These are phyloP conservation scores for Cladosporium austrohemisphaericum DNA, from an alignment of 2,329 filamentous ascomycete species.

Conservation along the genomic window DNA sequence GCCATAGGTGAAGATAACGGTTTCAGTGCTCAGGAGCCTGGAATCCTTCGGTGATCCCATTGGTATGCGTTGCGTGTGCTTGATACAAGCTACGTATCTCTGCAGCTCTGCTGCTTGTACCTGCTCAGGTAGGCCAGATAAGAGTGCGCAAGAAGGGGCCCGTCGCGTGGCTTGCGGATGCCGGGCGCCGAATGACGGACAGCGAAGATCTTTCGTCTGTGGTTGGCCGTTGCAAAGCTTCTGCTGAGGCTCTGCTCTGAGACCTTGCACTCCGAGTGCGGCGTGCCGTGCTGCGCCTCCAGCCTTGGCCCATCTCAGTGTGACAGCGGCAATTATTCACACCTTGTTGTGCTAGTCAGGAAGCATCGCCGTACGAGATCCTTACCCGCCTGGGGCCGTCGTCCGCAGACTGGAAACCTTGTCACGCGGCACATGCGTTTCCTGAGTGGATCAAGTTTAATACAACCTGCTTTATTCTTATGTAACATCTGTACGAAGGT, in stretches of 20 bases:
- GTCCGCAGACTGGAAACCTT: background rate
- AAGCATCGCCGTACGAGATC: background rate
- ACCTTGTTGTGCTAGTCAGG: background rate
- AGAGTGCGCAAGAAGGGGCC: background rate
- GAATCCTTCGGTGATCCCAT: background rate
- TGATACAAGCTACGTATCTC: background rate
- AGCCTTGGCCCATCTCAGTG: background rate
- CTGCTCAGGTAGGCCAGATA: constrained; percentile 7
- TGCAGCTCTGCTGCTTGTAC: background rate
- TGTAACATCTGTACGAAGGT: constrained; percentile 1
- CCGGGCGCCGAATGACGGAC: constrained; percentile 5
- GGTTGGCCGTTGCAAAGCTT: background rate
- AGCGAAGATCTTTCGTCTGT: constrained; percentile 2
- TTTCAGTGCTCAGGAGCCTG: background rate
- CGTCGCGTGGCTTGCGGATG: constrained; percentile 7
- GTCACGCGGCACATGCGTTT: background rate
- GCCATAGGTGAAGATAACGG: constrained; percentile 8
- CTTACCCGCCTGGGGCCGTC: background rate
- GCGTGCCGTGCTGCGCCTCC: background rate
- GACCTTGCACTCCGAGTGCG: background rate
- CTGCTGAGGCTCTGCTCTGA: constrained; percentile 1
- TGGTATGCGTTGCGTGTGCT: background rate
- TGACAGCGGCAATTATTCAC: constrained; percentile 8
- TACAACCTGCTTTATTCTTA: background rate
- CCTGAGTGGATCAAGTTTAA: background rate